Base-by-base conservation (phyloP, 768 basidiomycete species). In the Leccinum ochraceum region DNA sequence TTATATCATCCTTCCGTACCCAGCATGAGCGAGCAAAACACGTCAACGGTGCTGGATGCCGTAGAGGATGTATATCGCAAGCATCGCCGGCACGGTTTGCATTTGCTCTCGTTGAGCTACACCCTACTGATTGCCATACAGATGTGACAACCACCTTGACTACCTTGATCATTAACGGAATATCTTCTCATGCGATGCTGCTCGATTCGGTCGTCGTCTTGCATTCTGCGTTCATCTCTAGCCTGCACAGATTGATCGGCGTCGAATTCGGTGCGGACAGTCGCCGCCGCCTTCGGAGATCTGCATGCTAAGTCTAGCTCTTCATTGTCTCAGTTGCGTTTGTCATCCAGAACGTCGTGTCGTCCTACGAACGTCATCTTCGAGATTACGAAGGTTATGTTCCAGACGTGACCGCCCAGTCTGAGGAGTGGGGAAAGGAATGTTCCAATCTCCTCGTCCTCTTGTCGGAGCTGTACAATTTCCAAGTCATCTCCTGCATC, bases 381-480 rank as follows among this genome's bases (percentile, higher is more conserved):
- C 61, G 69, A 34, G 48, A 81, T 17, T 67, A 75, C 53, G 71
- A 69, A 56, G 37, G 48, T 50, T 62, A 53, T 14, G 10, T 34
- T 17, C 6, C 58, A 1, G 53, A 67, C 16, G 55, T 54, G 22
- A 63, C 70, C 2, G 66, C 67, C 17, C 69, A 69, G 17, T 62
- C 69, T 9, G 79, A 79, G 22, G 77, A 75, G 2, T 72, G 77
- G 6, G 92, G 94, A 32, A 99, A 98, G 75, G 93, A 96, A 70
- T 87, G 87, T 64, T 86, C 90, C 10, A 98, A 99, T 71, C 76
- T 99, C 36, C 81, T 96, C 46, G 85, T 92, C 1, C 82, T 98
- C 24, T 76, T 98, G 22, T 91, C 94, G 2, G 95, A 98, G 71
- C 78, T 99, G 20, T 98, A 98, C 79, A 98, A 98, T 71, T 95